Conservation (phyloP, 371 early-diverging fungal species). For the Apophysomyces variabilis region DNA sequence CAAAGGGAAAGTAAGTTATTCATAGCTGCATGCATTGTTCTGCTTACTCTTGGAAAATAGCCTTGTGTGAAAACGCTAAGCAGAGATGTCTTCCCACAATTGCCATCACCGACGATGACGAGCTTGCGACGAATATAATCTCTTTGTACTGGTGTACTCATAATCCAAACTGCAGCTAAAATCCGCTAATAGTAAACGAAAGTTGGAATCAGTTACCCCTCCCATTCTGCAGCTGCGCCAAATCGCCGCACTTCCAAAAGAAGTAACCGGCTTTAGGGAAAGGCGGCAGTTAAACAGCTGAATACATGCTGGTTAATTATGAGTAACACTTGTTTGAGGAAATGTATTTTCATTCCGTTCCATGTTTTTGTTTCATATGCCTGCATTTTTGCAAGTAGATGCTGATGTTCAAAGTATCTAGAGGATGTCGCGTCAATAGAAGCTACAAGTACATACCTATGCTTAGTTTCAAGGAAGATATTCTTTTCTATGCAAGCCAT, state of each 20-base stretch:
- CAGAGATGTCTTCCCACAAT: conserved; percentile 69
- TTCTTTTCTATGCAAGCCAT: too few species aligned
- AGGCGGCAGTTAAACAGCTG: not conserved
- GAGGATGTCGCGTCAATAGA: too few species aligned
- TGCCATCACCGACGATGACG: conserved; percentile 82
- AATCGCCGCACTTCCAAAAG: not conserved
- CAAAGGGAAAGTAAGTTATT: not conserved
- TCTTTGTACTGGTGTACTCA: conserved; percentile 6
- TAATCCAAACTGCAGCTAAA: not conserved
- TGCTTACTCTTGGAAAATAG: conserved; percentile 47
- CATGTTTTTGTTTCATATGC: too few species aligned
- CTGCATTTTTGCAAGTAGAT: too few species aligned
- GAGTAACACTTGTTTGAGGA: not conserved
- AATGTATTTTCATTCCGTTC: not conserved
- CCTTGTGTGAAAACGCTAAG: conserved; percentile 42
- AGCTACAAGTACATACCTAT: too few species aligned
- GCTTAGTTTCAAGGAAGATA: too few species aligned
- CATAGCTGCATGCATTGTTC: conserved; percentile 9
- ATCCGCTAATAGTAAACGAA: not conserved
- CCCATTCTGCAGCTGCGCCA: conserved; percentile 12
- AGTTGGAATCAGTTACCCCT: conserved; percentile 2
- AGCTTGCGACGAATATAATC: conserved; percentile 50
- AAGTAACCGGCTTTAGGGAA: too few species aligned
- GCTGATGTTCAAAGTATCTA: too few species aligned
- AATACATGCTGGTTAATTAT: not conserved